Percentiles rank a stretch among this genome's conserved stretches.
Evolutionary conservation across 352 stramenopile species (phyloP).

Genomic region (Phytophthora tentaculata): DNA sequence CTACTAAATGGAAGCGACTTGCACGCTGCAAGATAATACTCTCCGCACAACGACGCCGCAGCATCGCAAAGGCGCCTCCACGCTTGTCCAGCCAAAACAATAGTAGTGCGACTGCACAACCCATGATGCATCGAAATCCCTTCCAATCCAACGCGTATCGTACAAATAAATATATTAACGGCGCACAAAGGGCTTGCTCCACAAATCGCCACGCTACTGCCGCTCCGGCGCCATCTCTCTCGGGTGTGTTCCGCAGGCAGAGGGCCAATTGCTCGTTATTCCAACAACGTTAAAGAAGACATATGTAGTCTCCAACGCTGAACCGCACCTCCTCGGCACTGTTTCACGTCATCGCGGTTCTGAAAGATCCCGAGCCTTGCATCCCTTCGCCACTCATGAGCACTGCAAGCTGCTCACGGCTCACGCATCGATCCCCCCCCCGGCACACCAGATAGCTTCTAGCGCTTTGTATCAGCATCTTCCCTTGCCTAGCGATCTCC

Average conservation of each 20-base stretch:
- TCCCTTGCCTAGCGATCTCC: background rate
- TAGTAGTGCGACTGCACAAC: background rate
- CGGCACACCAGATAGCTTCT: background rate
- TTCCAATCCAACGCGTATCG: constrained; percentile 26
- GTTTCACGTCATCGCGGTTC: too few relatives aligned
- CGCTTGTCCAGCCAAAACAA: too few relatives aligned
- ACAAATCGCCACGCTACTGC: background rate
- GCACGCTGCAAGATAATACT: background rate
- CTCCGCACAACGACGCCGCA: background rate
- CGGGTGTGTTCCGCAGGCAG: background rate
- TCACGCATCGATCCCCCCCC: background rate
- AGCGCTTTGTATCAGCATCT: too few relatives aligned
- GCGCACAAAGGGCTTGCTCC: background rate
- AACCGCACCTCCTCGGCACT: too few relatives aligned
- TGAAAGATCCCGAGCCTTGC: too few relatives aligned
- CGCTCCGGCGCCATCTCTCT: background rate
- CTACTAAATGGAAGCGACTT: too few relatives aligned
- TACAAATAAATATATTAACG: constrained; percentile 34
- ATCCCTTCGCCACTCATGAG: too few relatives aligned
- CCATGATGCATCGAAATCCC: constrained; percentile 10
- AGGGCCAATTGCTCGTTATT: too few relatives aligned
- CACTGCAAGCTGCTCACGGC: too few relatives aligned
- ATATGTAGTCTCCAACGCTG: too few relatives aligned
- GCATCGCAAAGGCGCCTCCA: background rate
- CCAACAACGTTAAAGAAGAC: too few relatives aligned